phyloP scores from a whole-genome alignment of 2,329 filamentous ascomycete genomes.

The Cytospora paraplurivora region DNA sequence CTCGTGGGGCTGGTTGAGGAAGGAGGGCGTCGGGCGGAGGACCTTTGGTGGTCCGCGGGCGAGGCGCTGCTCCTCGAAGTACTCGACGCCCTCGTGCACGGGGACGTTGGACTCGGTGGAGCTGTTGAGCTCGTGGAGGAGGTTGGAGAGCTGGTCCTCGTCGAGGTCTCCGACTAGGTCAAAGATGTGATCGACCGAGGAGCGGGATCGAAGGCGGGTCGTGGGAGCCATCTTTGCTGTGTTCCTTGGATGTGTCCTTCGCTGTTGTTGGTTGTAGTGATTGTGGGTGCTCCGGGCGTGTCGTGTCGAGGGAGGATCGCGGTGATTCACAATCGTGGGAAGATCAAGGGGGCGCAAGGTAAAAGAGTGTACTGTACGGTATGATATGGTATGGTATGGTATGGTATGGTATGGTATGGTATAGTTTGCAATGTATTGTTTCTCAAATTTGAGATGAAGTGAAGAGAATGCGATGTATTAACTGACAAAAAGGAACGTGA shows the following conservation, averaged over 20 bases:
- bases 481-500: constrained; percentile 10
- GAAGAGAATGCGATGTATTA: constrained; percentile 6
- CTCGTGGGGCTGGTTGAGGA: constrained; percentile 27
- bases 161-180: constrained; percentile 36
- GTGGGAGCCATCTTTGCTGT: constrained; percentile 26
- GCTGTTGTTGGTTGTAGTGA: neutral
- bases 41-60: neutral
- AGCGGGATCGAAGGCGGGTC: constrained; percentile 34
- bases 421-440: neutral
- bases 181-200: constrained; percentile 36
- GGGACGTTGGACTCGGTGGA: constrained; percentile 34
- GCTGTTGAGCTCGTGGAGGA: constrained; percentile 36
- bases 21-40: constrained; percentile 26
- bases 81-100: constrained; percentile 35
- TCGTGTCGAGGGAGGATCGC: neutral
- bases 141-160: constrained; percentile 34
- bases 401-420: neutral
- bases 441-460: constrained; percentile 1
- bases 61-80: constrained; percentile 32
- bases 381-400: neutral
- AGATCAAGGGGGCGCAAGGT: neutral
- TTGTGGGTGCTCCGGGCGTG: neutral
- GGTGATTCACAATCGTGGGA: neutral
- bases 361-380: constrained; percentile 9
- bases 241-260: neutral